These are phyloP conservation scores for Fusarium hainanense DNA, from an alignment of 2,329 filamentous ascomycete genomes.

Conservation along the genomic window DNA sequence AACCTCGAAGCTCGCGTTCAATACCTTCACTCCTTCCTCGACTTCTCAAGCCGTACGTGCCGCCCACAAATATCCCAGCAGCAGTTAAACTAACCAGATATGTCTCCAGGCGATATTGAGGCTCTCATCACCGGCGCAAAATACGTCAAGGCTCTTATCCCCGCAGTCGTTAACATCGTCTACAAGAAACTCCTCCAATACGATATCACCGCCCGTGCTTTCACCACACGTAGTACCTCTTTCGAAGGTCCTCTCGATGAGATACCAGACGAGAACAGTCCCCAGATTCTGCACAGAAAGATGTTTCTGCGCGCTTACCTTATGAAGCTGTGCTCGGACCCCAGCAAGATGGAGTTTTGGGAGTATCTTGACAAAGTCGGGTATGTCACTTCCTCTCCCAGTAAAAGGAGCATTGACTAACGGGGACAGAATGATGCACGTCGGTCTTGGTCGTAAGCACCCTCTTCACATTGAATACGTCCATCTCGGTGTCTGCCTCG, in stretches of 20 bases:
- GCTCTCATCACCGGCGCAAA: slow-evolving; percentile 76
- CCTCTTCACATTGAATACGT: slow-evolving; percentile 84
- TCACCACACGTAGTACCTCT: slow-evolving; percentile 71
- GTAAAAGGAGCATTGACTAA: background rate
- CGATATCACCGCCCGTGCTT: slow-evolving; percentile 84
- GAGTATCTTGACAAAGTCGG: slow-evolving; percentile 86
- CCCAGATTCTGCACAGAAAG: slow-evolving; percentile 81
- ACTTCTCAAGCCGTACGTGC: slow-evolving; percentile 74
- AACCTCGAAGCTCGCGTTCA: slow-evolving; percentile 75
- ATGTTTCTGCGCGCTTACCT: slow-evolving; percentile 82
- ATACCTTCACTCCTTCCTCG: slow-evolving; percentile 80
- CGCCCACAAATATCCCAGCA: background rate
- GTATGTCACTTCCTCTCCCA: slow-evolving; percentile 54
- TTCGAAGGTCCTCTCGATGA: slow-evolving; percentile 75
- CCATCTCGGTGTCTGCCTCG: slow-evolving; percentile 77
- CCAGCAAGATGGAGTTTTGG: slow-evolving; percentile 82
- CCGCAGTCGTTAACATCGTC: slow-evolving; percentile 84
- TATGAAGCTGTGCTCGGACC: slow-evolving; percentile 78
- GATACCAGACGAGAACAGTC: slow-evolving; percentile 72
- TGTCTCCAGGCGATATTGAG: slow-evolving; percentile 72
- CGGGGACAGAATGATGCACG: slow-evolving; percentile 75
- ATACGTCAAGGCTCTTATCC: slow-evolving; percentile 85
- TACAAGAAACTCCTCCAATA: slow-evolving; percentile 84
- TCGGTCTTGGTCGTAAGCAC: slow-evolving; percentile 77
- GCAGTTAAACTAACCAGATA: slow-evolving; percentile 14